Base-by-base conservation (phyloP, 2,329 filamentous ascomycete species). In the Cladosporium austrohemisphaericum region DNA sequence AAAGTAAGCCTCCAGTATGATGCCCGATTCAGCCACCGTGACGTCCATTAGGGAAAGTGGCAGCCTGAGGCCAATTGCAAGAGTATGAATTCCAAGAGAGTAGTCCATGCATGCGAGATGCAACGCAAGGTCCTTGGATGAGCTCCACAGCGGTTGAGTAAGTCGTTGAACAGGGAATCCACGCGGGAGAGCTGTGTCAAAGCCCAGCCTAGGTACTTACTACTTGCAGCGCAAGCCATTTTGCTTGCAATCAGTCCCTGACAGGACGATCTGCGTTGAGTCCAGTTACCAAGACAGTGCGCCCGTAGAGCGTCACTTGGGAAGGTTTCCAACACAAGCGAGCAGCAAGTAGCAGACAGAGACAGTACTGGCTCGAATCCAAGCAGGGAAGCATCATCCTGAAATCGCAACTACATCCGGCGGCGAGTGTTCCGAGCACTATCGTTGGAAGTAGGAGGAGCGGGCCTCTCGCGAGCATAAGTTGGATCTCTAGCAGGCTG, bases 131-230 rank as follows among this genome's bases (percentile, higher is more conserved):
- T n/a, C n/a, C n/a, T n/a, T n/a, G n/a, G n/a, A n/a, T n/a, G n/a
- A n/a, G n/a, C n/a, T n/a, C n/a, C n/a, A n/a, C n/a, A n/a, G n/a
- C n/a, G n/a, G n/a, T n/a, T n/a, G 25, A 11, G 25, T 11, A 26
- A 26, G 25, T 26, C 25, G 6, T 6, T 6, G 25, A 41, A 18
- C 31, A 23, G 32, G 16, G 38, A 18, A 13, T 31, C 38, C 38
- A 22, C n/a, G 38, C 10, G 14, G 7, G 14, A 18, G 26, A n/a
- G n/a, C n/a, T n/a, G n/a, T n/a, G n/a, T n/a, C n/a, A n/a, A n/a
- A n/a, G n/a, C n/a, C n/a, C n/a, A n/a, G 16, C 9, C 33, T 47
- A 26, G 16, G 19, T 47, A 47, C 44, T 47, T 47, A 47, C 44
- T 47, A 28, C 25, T 37, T 9, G 44, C 44, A 47, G 33, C 13